These are phyloP conservation scores for Helotiales sp. DNA, from an alignment of 2,329 filamentous ascomycete genomes.

Conservation along the genomic window DNA sequence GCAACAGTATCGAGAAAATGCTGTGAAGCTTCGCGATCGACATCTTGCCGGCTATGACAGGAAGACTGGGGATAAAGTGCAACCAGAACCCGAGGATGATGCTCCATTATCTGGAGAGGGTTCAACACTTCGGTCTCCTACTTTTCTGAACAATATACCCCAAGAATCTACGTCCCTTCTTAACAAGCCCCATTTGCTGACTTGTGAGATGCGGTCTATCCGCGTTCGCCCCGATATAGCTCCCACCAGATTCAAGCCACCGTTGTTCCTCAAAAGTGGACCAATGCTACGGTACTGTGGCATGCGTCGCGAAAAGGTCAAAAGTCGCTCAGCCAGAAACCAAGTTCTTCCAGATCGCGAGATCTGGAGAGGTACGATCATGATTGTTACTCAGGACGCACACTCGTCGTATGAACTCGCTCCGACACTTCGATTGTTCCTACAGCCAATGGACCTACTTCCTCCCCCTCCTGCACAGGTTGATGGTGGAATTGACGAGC, in stretches of 20 bases:
- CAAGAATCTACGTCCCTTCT: background rate
- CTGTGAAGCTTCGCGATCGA: slow-evolving; percentile 6
- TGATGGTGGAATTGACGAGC: slow-evolving; percentile 61
- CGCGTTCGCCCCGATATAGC: slow-evolving; percentile 43
- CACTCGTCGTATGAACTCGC: slow-evolving; percentile 81
- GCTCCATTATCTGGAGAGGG: background rate
- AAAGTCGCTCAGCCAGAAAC: slow-evolving; percentile 45
- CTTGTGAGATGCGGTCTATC: slow-evolving; percentile 44
- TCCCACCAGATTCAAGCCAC: slow-evolving; percentile 79
- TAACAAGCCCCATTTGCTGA: slow-evolving; percentile 41
- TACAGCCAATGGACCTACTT: slow-evolving; percentile 81
- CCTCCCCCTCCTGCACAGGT: slow-evolving; percentile 77
- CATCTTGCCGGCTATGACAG: slow-evolving; percentile 16
- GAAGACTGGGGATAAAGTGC: slow-evolving; percentile 21
- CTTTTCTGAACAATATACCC: background rate
- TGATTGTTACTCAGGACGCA: slow-evolving; percentile 91
- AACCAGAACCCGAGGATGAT: background rate
- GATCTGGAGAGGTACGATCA: slow-evolving; percentile 89
- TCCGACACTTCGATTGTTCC: slow-evolving; percentile 84
- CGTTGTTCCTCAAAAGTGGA: slow-evolving; percentile 85
- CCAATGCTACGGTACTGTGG: slow-evolving; percentile 90
- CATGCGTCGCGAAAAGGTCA: slow-evolving; percentile 65
- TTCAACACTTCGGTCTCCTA: background rate
- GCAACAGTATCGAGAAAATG: slow-evolving; percentile 17
- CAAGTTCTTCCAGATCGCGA: slow-evolving; percentile 62